Percentiles rank a stretch among this genome's conserved stretches.
phyloP scores from a whole-genome alignment of 2,329 filamentous ascomycete genomes.

The Trichoderma atroviride region DNA sequence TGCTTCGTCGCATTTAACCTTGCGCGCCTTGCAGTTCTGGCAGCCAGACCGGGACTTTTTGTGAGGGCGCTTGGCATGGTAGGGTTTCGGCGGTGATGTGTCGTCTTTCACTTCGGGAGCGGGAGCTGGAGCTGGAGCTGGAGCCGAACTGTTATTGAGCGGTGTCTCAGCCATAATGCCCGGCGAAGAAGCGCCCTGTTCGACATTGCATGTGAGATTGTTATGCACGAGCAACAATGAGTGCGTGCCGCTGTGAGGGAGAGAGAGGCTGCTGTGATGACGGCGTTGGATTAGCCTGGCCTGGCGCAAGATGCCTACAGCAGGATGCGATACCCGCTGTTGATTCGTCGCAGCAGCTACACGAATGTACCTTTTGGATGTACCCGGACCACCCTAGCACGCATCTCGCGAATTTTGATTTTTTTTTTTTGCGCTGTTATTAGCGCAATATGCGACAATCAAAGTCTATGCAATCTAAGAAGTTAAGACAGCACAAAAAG shows the following conservation, averaged over 20 bases:
- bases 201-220: slow-evolving; percentile 13
- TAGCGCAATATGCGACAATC: slow-evolving; percentile 1
- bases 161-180: slow-evolving; percentile 18
- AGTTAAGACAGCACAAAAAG: neutral
- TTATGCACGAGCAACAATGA: neutral
- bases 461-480: neutral
- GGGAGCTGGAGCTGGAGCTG: neutral
- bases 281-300: neutral
- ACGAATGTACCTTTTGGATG: neutral
- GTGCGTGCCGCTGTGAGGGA: neutral
- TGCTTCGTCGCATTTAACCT: slow-evolving; percentile 58
- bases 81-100: slow-evolving; percentile 31
- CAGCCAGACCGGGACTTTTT: slow-evolving; percentile 59
- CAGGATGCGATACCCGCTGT: neutral
- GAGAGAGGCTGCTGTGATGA: slow-evolving; percentile 1
- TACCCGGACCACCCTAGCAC: neutral
- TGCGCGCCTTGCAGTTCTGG: slow-evolving; percentile 57
- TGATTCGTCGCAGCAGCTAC: neutral
- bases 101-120: neutral
- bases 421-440: neutral
- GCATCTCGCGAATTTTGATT: neutral
- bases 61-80: slow-evolving; percentile 55
- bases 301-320: neutral
- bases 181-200: neutral
- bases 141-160: neutral